Conservation (phyloP, 805 yeast species). For the Wickerhamiella siamensis region DNA sequence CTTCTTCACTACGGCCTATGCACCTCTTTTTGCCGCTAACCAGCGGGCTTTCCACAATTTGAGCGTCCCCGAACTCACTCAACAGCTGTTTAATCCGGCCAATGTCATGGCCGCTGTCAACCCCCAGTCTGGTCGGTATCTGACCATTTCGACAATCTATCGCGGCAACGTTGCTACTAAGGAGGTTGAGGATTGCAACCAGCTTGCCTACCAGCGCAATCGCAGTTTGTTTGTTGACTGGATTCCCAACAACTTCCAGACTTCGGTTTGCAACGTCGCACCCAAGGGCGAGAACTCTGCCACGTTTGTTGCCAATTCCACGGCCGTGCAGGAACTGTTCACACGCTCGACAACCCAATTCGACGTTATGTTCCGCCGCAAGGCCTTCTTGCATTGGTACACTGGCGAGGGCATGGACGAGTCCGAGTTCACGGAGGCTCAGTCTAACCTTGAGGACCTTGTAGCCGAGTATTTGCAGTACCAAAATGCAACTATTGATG, state of each 20-base stretch:
- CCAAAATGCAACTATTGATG: constrained; percentile 72
- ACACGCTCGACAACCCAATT: constrained; percentile 84
- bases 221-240: constrained; percentile 80
- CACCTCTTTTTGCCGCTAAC: constrained; percentile 75
- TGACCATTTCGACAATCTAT: constrained; percentile 88
- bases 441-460: constrained; percentile 80
- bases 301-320: constrained; percentile 86
- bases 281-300: constrained; percentile 79
- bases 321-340: constrained; percentile 85
- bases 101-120: constrained; percentile 96
- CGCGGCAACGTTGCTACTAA: constrained; percentile 87
- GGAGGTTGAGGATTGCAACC: constrained; percentile 92
- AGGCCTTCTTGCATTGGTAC: constrained; percentile 95
- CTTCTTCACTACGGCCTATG: constrained; percentile 91
- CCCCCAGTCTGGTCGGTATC: constrained; percentile 82
- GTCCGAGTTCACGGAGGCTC: constrained; percentile 89
- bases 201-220: constrained; percentile 71
- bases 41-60: constrained; percentile 74
- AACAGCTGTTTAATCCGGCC: constrained; percentile 83
- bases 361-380: constrained; percentile 83
- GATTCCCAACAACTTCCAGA: constrained; percentile 94
- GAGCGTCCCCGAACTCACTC: constrained; percentile 85
- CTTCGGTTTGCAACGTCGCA: constrained; percentile 86
- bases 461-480: constrained; percentile 88
- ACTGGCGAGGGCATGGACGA: constrained; percentile 95